Base-by-base conservation (phyloP, 345 rosid species). In the Chamaenerion angustifolium region DNA sequence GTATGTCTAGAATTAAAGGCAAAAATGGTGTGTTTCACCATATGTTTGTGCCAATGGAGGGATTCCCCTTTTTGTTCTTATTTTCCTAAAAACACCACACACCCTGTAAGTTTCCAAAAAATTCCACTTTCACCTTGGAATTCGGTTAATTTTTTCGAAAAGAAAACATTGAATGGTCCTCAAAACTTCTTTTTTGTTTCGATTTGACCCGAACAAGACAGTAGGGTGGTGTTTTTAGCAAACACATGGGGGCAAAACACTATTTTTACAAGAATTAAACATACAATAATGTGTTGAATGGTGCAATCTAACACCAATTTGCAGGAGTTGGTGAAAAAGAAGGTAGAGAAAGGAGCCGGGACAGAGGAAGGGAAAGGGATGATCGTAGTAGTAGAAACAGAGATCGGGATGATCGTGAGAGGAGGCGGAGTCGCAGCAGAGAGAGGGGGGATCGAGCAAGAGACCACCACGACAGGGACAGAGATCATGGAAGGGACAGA, bases 331-430 rank as follows among this genome's bases (percentile, higher is more conserved):
- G 18, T 51, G 93, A 82, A 19, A 74, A 62, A 68, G 86, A 84
- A 41, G 85, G 80, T 57, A 76, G 82, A 66, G 96, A 83, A 56
- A 75, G 76, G 60, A 87, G 93, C 81, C 79, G 74, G 68, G 95
- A 83, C 19, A 69, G 88, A 65, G 84, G 81, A 67, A 76, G 88
- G 75, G 97, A 83, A 40, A 71, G 70, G 21, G 78, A 82, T 49
- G 80, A 74, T 18, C 58, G 78, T 42, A 66, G 57, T 59, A 60
- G 69, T 63, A 82, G 52, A 72, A 66, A 51, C 49, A 71, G 88
- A 69, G 88, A 69, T 12, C 68, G 69, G 40, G 76, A 76, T 13
- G 78, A 63, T 14, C 76, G 78, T 68, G 83, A 78, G 52, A 83
- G 85, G 65, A 81, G 54, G 13, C 78, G 83, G 12, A 82, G 94